A percentile compares a stretch with the other conserved stretches of the same genome.
phyloP scores from a whole-genome alignment of 306 rosid genomes.

The Morella rubra region DNA sequence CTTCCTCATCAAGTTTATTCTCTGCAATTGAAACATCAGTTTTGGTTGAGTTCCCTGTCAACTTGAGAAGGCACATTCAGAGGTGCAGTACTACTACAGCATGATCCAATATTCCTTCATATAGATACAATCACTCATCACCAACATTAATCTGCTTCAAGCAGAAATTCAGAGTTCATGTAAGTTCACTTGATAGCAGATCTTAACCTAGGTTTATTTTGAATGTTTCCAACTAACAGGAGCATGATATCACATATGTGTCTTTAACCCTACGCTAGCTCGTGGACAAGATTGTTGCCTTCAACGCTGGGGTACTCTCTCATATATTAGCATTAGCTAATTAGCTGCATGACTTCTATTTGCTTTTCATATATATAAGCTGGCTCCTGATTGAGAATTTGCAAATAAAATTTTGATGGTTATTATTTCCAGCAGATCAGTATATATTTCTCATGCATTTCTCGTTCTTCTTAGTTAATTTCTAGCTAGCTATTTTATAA shows the following conservation, averaged over 20 bases:
- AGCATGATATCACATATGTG: background rate
- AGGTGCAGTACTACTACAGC: background rate
- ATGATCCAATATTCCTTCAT: background rate
- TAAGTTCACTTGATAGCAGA: constrained; percentile 13
- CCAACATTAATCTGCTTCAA: background rate
- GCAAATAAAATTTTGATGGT: background rate
- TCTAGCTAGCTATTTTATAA: no score
- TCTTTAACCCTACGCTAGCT: background rate
- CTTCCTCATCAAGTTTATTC: constrained; percentile 43
- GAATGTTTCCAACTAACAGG: background rate
- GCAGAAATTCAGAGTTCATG: constrained; percentile 15
- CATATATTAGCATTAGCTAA: background rate
- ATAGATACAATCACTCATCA: background rate
- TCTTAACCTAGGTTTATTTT: constrained; percentile 29
- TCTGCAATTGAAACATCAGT: constrained; percentile 25
- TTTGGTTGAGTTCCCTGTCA: constrained; percentile 6
- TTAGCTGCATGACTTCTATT: background rate
- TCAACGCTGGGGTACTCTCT: background rate
- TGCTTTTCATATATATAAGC: background rate
- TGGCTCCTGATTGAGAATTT: background rate
- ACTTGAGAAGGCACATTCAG: background rate
- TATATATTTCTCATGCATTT: background rate
- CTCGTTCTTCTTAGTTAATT: no score
- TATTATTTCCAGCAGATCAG: no score
- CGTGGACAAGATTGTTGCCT: background rate